Evolutionary conservation across 768 basidiomycete genomes (phyloP).

Genomic region (Dictyophora rubrovolvata): DNA sequence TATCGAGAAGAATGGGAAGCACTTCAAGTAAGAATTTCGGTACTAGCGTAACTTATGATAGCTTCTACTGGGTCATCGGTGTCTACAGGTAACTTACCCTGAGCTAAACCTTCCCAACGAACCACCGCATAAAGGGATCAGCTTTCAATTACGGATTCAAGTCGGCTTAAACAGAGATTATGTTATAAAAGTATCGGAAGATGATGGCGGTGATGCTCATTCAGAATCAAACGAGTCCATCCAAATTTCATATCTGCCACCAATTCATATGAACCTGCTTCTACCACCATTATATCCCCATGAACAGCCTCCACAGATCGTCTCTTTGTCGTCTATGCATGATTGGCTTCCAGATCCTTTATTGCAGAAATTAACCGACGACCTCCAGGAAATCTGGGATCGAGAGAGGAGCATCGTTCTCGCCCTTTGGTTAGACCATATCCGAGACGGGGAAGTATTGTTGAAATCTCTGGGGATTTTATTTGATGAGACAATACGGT

Average conservation of each 20-base stretch:
- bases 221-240: neutral
- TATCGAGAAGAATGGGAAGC: neutral
- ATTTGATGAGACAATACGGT: slow-evolving; percentile 25
- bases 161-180: neutral
- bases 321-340: slow-evolving; percentile 44
- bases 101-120: neutral
- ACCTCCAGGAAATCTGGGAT: slow-evolving; percentile 49
- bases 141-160: neutral
- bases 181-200: neutral
- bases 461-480: slow-evolving; percentile 35
- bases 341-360: slow-evolving; percentile 43
- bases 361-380: slow-evolving; percentile 23
- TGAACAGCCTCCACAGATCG: slow-evolving; percentile 39
- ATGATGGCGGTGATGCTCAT: neutral
- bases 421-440: slow-evolving; percentile 63
- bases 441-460: slow-evolving; percentile 53
- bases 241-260: slow-evolving; percentile 44
- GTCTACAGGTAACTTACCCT: neutral
- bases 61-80: too few relatives aligned
- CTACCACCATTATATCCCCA: slow-evolving; percentile 50
- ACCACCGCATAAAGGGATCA: neutral
- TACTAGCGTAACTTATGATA: neutral
- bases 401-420: slow-evolving; percentile 45
- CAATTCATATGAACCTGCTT: slow-evolving; percentile 45
- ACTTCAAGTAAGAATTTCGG: neutral